Conservation (phyloP, 2,329 filamentous ascomycete species). For the Sporothrix brunneoviolacea region DNA sequence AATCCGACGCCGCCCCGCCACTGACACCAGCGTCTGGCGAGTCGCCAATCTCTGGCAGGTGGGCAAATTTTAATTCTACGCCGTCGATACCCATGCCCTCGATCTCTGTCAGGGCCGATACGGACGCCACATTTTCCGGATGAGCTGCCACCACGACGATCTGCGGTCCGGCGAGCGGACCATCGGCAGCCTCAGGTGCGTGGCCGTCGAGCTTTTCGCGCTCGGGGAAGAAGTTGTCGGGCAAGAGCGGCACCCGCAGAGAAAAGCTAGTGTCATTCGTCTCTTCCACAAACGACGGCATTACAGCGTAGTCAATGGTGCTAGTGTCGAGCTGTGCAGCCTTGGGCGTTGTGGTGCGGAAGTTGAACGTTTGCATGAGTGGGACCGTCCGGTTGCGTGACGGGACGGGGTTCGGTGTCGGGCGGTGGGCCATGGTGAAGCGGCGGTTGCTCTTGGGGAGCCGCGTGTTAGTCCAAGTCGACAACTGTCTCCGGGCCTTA, state of each 20-base stretch:
- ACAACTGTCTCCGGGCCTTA: no score
- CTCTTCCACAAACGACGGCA: constrained; percentile 34
- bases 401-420: constrained; percentile 36
- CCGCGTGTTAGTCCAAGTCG: not conserved
- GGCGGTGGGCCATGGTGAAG: constrained; percentile 42
- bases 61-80: constrained; percentile 47
- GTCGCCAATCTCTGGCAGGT: constrained; percentile 27
- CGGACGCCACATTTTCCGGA: constrained; percentile 45
- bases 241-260: constrained; percentile 53
- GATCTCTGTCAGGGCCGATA: constrained; percentile 47
- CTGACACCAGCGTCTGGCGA: not conserved
- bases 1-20: constrained; percentile 12
- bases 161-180: constrained; percentile 35
- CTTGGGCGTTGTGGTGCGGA: constrained; percentile 41
- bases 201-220: constrained; percentile 36
- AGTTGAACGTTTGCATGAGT: constrained; percentile 61
- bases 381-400: constrained; percentile 42
- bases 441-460: constrained; percentile 24
- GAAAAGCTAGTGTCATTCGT: constrained; percentile 27
- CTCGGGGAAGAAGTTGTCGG: constrained; percentile 48
- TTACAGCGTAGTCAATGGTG: constrained; percentile 46
- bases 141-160: constrained; percentile 51
- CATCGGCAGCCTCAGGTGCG: constrained; percentile 36
- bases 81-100: constrained; percentile 52
- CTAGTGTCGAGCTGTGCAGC: constrained; percentile 26